A percentile compares a stretch with the other conserved stretches of the same genome.
Evolutionary conservation across 2,329 filamentous ascomycete species (phyloP).

Genomic region (Zasmidium angulare): DNA sequence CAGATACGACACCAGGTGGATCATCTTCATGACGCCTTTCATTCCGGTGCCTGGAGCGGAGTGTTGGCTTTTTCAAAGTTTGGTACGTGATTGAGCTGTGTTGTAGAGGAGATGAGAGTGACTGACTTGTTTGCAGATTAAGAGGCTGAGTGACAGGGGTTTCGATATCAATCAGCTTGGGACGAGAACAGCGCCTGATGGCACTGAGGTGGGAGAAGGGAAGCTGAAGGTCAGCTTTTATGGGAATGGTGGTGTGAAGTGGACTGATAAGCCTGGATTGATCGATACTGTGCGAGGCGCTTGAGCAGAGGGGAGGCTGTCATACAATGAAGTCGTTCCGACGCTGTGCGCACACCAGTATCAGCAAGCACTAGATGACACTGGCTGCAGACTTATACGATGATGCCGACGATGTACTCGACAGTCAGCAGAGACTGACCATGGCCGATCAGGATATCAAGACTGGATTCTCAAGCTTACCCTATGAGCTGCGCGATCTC

Average conservation of each 20-base stretch:
- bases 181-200: neutral
- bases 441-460: neutral
- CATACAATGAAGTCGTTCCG: neutral
- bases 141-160: constrained; percentile 10
- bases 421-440: neutral
- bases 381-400: too few relatives aligned
- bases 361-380: too few relatives aligned
- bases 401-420: neutral
- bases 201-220: constrained; percentile 4
- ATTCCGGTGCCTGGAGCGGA: constrained; percentile 20
- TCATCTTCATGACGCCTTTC: constrained; percentile 18
- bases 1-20: constrained; percentile 22
- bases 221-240: constrained; percentile 22
- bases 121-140: neutral
- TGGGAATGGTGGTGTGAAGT: constrained; percentile 11
- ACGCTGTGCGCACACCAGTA: too few relatives aligned
- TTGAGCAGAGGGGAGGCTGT: neutral
- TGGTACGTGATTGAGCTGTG: constrained; percentile 1
- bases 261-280: constrained; percentile 20
- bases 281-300: constrained; percentile 12
- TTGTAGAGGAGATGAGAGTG: too few relatives aligned
- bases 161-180: constrained; percentile 6
- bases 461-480: neutral
- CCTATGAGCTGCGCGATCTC: neutral
- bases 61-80: constrained; percentile 10